Conservation (phyloP, 768 basidiomycete species). For the Coprinopsis marcescibilis region DNA sequence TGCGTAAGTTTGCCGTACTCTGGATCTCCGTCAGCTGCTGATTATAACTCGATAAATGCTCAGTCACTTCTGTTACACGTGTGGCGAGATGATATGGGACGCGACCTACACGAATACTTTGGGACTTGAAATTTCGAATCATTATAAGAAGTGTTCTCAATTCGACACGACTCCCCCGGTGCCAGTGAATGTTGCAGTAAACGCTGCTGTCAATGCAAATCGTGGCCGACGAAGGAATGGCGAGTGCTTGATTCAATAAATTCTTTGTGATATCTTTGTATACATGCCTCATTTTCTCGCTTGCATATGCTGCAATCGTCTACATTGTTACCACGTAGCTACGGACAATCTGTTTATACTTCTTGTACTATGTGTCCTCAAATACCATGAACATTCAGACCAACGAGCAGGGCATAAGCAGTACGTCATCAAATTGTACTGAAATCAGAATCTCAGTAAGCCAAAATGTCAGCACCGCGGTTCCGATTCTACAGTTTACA, state of each 20-base stretch:
- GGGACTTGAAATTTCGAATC: neutral
- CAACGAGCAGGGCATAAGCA: no score
- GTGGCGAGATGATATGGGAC: conserved; percentile 1
- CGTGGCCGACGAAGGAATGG: neutral
- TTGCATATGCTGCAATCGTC: no score
- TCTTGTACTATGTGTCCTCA: no score
- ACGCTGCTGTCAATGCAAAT: neutral
- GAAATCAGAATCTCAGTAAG: no score
- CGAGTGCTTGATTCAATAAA: neutral
- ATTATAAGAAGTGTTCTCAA: neutral
- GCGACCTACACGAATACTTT: neutral
- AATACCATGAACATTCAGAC: no score
- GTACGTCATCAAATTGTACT: no score
- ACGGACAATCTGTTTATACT: no score
- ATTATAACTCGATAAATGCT: neutral
- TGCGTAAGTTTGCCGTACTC: neutral
- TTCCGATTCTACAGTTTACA: no score
- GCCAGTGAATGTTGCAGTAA: neutral
- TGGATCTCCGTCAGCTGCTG: neutral
- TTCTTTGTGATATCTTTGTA: no score
- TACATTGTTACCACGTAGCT: no score
- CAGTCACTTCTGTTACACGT: conserved; percentile 6
- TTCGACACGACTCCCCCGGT: neutral
- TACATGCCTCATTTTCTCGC: no score
- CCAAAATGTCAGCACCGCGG: no score